These are phyloP conservation scores for Macrophomina tecta DNA, from an alignment of 2,329 filamentous ascomycete species.

Conservation along the genomic window DNA sequence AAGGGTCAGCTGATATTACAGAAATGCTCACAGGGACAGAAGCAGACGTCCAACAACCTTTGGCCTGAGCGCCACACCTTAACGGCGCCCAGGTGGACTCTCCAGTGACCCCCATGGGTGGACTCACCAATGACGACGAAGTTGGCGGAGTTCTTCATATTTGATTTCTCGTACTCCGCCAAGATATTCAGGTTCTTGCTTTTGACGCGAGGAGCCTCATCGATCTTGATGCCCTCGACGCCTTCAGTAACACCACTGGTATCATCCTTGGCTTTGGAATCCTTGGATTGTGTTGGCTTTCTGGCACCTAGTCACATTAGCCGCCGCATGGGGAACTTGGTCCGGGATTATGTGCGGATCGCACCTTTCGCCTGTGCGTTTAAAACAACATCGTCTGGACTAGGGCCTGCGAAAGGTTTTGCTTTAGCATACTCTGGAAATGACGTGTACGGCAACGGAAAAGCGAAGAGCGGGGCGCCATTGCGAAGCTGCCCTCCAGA, in stretches of 20 bases:
- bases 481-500: slow-evolving; percentile 23
- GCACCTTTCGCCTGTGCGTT: slow-evolving; percentile 71
- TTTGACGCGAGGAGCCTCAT: slow-evolving; percentile 60
- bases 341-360: slow-evolving; percentile 32
- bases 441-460: slow-evolving; percentile 49
- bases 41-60: no score
- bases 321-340: slow-evolving; percentile 23
- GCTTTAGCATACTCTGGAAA: slow-evolving; percentile 49
- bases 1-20: neutral
- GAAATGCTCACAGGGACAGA: no score
- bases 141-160: slow-evolving; percentile 80
- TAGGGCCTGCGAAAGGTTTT: slow-evolving; percentile 80
- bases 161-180: slow-evolving; percentile 76
- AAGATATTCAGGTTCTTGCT: slow-evolving; percentile 85
- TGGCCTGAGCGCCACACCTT: no score
- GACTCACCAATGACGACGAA: slow-evolving; percentile 87
- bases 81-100: slow-evolving; percentile 38
- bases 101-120: slow-evolving; percentile 70
- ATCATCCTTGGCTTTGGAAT: slow-evolving; percentile 27
- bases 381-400: slow-evolving; percentile 88
- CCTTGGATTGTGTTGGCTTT: slow-evolving; percentile 33
- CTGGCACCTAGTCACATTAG: slow-evolving; percentile 35
- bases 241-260: slow-evolving; percentile 54
- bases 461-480: slow-evolving; percentile 21
- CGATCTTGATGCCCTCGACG: slow-evolving; percentile 55